Base-by-base conservation (phyloP, 1,284 basidiomycete genomes). In the Cryptococcus sp. region DNA sequence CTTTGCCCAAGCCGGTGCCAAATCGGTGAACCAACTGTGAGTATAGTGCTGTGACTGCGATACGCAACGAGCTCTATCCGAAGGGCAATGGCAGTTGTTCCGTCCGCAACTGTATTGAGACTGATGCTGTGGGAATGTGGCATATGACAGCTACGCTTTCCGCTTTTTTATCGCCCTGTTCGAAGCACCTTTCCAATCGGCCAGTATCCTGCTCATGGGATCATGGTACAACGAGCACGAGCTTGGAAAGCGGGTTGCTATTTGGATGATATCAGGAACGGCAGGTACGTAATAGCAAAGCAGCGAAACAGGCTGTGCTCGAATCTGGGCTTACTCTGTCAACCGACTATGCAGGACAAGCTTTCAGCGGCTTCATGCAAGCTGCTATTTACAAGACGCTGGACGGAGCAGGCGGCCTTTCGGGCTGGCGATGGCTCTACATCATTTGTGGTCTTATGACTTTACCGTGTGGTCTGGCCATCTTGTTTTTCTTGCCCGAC, bases 101-200 rank as follows among this genome's bases (percentile, higher is more conserved):
- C 25, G 10, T 3, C n/a, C n/a, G n/a, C n/a, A n/a, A n/a, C n/a
- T n/a, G n/a, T n/a, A n/a, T n/a, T n/a, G n/a, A n/a, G 8, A 34
- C 29, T 34, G 8, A 34, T 34, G 2, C 3, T 34, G 29, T 34
- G 29, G 3, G 8, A 34, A 34, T 10, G 29, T 10, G 29, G 29
- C 8, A 10, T 34, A 4, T 34, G 29, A 20, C 25, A 52, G 50
- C 52, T 58, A 61, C 46, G 61, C 25, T 8, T 63, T 60, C 55
- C 61, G 68, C 3, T 66, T 67, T 61, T 58, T 64, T 19, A 55
- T 69, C 46, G 68, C 58, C 16, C 54, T 69, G 10, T 63, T 64
- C 44, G 68, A 69, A 59, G 54, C 58, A 6, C 50, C 52, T 16
- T 64, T 62, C 49, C 49, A 48, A 48, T 58, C 63, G 1, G 55